phyloP scores from a whole-genome alignment of 805 yeast species.

The Candida ovalis region DNA sequence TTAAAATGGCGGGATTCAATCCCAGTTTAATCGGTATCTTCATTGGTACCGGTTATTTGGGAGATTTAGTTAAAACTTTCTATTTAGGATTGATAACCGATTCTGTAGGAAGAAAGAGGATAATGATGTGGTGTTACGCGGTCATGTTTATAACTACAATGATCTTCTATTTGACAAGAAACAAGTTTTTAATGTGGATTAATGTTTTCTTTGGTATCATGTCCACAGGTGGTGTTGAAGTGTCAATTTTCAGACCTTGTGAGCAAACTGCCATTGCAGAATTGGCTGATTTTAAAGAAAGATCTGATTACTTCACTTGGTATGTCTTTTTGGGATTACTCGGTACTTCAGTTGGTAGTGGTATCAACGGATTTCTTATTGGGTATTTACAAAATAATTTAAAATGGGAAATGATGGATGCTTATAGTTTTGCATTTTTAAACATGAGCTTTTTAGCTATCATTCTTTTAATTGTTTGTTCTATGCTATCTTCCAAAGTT shows the following conservation, averaged over 20 bases:
- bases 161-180: constrained; percentile 33
- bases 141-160: constrained; percentile 43
- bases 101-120: constrained; percentile 40
- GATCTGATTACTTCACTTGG: constrained; percentile 59
- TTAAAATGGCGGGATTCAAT: constrained; percentile 38
- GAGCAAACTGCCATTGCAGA: constrained; percentile 53
- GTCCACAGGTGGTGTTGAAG: constrained; percentile 57
- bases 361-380: constrained; percentile 36
- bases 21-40: constrained; percentile 46
- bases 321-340: constrained; percentile 47
- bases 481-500: constrained; percentile 10
- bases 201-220: constrained; percentile 48
- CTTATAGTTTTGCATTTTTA: constrained; percentile 32
- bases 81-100: constrained; percentile 44
- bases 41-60: constrained; percentile 45
- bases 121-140: constrained; percentile 37
- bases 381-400: constrained; percentile 16
- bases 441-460: constrained; percentile 25
- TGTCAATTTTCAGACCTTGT: constrained; percentile 55
- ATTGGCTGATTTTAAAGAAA: constrained; percentile 35
- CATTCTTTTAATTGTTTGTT: constrained; percentile 18
- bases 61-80: constrained; percentile 49
- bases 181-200: constrained; percentile 32
- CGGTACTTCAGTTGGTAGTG: constrained; percentile 44
- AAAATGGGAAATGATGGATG: constrained; percentile 21